Evolutionary conservation across 2,329 filamentous ascomycete genomes (phyloP).

Genomic region (Epichloe elymi): DNA sequence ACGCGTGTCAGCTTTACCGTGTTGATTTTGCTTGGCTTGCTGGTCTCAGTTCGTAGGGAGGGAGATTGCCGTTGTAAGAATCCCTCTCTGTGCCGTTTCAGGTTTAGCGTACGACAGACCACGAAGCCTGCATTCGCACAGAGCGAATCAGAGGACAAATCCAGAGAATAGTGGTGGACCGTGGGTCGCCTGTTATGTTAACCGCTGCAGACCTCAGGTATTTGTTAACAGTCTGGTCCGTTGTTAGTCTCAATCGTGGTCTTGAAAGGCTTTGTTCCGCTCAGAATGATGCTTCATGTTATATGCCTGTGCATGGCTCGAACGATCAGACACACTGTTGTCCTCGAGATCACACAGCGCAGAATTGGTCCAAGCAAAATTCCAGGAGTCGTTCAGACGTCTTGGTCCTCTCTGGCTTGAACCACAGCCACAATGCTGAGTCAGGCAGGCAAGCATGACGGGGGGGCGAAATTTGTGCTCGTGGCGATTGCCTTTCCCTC

Average conservation of each 20-base stretch:
- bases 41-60: not conserved
- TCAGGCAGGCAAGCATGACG: no score
- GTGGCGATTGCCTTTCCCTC: not conserved
- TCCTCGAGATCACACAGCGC: no score
- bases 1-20: constrained; percentile 2
- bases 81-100: not conserved
- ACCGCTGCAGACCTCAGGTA: not conserved
- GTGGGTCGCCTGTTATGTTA: not conserved
- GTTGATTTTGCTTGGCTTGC: not conserved
- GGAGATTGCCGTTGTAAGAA: not conserved
- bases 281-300: no score
- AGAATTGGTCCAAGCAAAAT: no score
- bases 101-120: not conserved
- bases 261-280: no score
- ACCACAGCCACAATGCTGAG: no score
- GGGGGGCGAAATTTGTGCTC: not conserved
- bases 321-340: no score
- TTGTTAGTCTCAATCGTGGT: not conserved
- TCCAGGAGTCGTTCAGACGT: not conserved
- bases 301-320: no score
- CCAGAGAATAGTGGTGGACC: not conserved
- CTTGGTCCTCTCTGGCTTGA: not conserved
- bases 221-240: not conserved
- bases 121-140: not conserved
- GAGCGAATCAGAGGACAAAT: not conserved